Conservation (phyloP, 2,329 filamentous ascomycete species). For the Dothiorella sarmentorum region DNA sequence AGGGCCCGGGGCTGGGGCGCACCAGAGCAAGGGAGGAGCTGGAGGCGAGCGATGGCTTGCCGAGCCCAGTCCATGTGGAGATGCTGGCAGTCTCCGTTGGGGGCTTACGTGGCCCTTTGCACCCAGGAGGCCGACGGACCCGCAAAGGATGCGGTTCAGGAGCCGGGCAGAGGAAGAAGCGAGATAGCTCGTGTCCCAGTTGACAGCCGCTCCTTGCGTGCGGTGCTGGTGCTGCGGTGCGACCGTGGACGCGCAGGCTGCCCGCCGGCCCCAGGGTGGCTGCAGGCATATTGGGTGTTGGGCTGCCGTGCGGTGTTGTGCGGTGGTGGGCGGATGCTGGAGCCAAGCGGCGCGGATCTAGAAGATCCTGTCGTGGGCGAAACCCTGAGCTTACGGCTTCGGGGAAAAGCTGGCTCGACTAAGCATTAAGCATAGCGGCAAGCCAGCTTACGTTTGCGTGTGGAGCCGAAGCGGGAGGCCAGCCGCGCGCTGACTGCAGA, state of each 20-base stretch:
- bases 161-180: constrained; percentile 3
- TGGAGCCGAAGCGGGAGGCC: constrained; percentile 5
- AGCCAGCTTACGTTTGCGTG: constrained; percentile 4
- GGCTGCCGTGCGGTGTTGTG: neutral
- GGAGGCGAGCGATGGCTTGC: constrained; percentile 16
- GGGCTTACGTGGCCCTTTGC: constrained; percentile 16
- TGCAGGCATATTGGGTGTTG: neutral
- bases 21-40: neutral
- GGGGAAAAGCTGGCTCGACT: constrained; percentile 11
- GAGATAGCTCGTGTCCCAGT: constrained; percentile 6
- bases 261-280: constrained; percentile 6
- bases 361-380: neutral
- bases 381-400: neutral
- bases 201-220: neutral
- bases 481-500: neutral
- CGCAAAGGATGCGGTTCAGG: constrained; percentile 14
- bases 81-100: constrained; percentile 12
- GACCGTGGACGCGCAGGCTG: neutral
- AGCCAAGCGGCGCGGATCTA: constrained; percentile 2
- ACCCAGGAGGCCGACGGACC: constrained; percentile 12
- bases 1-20: neutral
- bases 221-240: neutral
- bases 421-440: constrained; percentile 16
- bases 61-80: constrained; percentile 10
- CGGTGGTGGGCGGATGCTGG: too few relatives aligned